Conservation (phyloP, 805 yeast genomes). For the Candida stauntonica region DNA sequence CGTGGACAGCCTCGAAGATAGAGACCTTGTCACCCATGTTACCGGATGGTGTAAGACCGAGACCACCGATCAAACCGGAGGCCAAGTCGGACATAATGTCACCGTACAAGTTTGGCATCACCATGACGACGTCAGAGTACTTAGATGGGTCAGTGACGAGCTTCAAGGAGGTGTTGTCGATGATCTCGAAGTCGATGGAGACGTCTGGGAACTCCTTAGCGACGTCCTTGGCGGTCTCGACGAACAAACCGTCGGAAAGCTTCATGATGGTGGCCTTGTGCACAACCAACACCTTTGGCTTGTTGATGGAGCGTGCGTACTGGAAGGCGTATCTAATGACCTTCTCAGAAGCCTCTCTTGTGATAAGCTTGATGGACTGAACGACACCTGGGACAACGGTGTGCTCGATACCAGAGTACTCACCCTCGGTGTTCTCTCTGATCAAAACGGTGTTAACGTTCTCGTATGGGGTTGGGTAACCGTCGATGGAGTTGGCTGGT, state of each 20-base stretch:
- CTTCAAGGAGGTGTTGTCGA: slow-evolving; percentile 92
- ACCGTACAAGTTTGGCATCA: slow-evolving; percentile 99
- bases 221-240: slow-evolving; percentile 83
- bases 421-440: slow-evolving; percentile 56
- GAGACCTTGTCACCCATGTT: slow-evolving; percentile 98
- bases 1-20: slow-evolving; percentile 99
- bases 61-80: slow-evolving; percentile 97
- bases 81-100: slow-evolving; percentile 97
- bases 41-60: slow-evolving; percentile 98
- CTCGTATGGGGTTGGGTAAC: slow-evolving; percentile 77
- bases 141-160: slow-evolving; percentile 83
- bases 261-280: slow-evolving; percentile 99
- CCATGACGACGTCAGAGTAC: slow-evolving; percentile 84
- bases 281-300: slow-evolving; percentile 87
- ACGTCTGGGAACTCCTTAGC: slow-evolving; percentile 91
- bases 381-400: slow-evolving; percentile 97
- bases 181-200: slow-evolving; percentile 75
- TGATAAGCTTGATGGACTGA: slow-evolving; percentile 95
- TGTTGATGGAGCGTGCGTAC: slow-evolving; percentile 84
- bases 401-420: slow-evolving; percentile 94
- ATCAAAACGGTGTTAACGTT: slow-evolving; percentile 92
- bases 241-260: slow-evolving; percentile 95
- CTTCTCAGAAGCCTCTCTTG: slow-evolving; percentile 93
- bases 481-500: slow-evolving; percentile 91
- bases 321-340: slow-evolving; percentile 96